These are phyloP conservation scores for Nothophaeocryptopus gaeumannii DNA, from an alignment of 2,329 filamentous ascomycete species.

Conservation along the genomic window DNA sequence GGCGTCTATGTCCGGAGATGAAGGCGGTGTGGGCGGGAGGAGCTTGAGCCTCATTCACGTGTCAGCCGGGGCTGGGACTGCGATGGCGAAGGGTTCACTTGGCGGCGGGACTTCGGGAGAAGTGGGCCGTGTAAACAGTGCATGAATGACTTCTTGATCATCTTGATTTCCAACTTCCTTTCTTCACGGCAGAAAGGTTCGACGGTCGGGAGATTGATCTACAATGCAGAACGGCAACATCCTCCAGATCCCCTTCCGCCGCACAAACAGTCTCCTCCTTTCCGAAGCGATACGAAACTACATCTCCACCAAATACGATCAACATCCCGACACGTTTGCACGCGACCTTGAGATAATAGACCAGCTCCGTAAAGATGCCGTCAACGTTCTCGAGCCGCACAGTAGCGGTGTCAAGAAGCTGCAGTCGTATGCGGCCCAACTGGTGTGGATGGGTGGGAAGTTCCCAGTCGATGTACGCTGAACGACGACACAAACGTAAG, in stretches of 20 bases:
- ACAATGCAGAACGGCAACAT: slow-evolving; percentile 51
- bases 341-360: slow-evolving; percentile 87
- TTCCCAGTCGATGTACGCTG: slow-evolving; percentile 83
- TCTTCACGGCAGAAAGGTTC: too few relatives aligned
- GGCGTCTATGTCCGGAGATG: too few relatives aligned
- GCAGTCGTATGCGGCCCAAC: slow-evolving; percentile 86
- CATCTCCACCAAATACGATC: slow-evolving; percentile 97
- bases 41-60: too few relatives aligned
- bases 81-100: too few relatives aligned
- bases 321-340: slow-evolving; percentile 95
- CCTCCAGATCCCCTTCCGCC: slow-evolving; percentile 82
- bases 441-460: slow-evolving; percentile 90
- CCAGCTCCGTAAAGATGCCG: slow-evolving; percentile 75
- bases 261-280: slow-evolving; percentile 74
- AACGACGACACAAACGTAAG: not conserved
- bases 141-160: too few relatives aligned
- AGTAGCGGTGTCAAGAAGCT: slow-evolving; percentile 81
- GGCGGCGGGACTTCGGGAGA: too few relatives aligned
- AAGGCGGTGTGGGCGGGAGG: too few relatives aligned
- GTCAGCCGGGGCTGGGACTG: too few relatives aligned
- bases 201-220: not conserved
- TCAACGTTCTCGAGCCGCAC: slow-evolving; percentile 85
- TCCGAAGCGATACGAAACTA: slow-evolving; percentile 85
- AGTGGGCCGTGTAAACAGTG: too few relatives aligned
- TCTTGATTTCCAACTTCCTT: too few relatives aligned